These are phyloP conservation scores for Plasmodium fragile DNA, from an alignment of 169 alveolate genomes.

Conservation along the genomic window DNA sequence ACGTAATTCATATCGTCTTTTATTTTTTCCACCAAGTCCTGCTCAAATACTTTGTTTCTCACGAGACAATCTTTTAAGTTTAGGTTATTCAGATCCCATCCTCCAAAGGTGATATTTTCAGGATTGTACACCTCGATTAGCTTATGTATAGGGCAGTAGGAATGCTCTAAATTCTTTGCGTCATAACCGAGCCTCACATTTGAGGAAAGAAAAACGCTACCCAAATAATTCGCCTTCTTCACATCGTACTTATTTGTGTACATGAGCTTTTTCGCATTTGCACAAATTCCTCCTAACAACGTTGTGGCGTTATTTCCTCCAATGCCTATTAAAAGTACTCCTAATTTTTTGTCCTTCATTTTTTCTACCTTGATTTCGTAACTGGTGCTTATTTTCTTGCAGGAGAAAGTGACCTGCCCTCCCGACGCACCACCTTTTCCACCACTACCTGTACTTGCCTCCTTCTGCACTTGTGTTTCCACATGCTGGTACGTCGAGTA, in stretches of 20 bases:
- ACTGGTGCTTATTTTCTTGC: slow-evolving; percentile 20
- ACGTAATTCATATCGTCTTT: slow-evolving; percentile 82
- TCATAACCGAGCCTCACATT: slow-evolving; percentile 87
- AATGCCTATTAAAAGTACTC: slow-evolving; percentile 92
- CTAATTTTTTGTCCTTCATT: slow-evolving; percentile 81
- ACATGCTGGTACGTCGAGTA: slow-evolving; percentile 42
- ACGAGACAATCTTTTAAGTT: slow-evolving; percentile 88
- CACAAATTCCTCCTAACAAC: slow-evolving; percentile 88
- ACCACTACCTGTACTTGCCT: background rate
- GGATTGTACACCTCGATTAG: slow-evolving; percentile 91
- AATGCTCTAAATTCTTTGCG: slow-evolving; percentile 80
- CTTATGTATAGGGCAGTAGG: slow-evolving; percentile 88
- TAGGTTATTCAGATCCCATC: slow-evolving; percentile 92
- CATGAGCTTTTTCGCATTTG: slow-evolving; percentile 86
- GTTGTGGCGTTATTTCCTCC: slow-evolving; percentile 95
- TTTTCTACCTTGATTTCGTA: slow-evolving; percentile 52
- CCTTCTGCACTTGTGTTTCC: slow-evolving; percentile 26
- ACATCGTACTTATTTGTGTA: slow-evolving; percentile 91
- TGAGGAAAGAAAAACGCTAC: slow-evolving; percentile 89
- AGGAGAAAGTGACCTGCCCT: background rate
- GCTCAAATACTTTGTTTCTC: slow-evolving; percentile 91
- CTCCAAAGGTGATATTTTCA: slow-evolving; percentile 88
- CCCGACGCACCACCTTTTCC: background rate
- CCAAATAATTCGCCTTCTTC: slow-evolving; percentile 89
- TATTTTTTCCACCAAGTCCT: slow-evolving; percentile 86